Base-by-base conservation (phyloP, 441 rosid genomes). In the Aquilaria agallochum region DNA sequence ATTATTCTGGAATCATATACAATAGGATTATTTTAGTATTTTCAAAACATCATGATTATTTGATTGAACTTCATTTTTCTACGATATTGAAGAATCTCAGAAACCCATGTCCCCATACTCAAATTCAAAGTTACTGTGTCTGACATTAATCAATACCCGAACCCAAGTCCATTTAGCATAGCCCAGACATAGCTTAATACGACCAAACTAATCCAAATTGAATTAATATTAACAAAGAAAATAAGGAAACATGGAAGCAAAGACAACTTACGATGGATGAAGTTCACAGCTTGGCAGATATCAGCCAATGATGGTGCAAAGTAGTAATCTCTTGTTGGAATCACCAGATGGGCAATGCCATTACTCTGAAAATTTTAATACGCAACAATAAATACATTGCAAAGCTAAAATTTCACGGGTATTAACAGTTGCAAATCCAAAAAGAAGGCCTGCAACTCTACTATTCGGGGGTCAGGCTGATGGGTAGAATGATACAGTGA, bases 281-380 rank as follows among this genome's bases (percentile, higher is more conserved):
- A 95, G 52, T 86, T 95, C 50, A 95, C 94, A 57, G 99, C 99
- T 73, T 66, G 89, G 73, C 81, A 80, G 65, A 92, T 88, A 46
- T 89, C 86, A 66, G 68, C 73, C 74, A 89, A 63, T 11, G 93
- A 86, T 45, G 99, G 99, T 53, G 98, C 99, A 83, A 95, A 95
- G 71, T 89, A 95, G 75, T 95, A 95, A 72, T 95, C 99, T 73
- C 97, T 82, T 27, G 99, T 95, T 61, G 99, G 96, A 66, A 95
- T 87, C 71, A 95, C 93, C 81, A 95, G 76, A 80, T 95, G 98
- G 64, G 86, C 79, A 79, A 95, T 92, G 75, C 74, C 78, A 65
- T 82, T 69, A 59, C 87, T 83, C 98, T 92, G 69, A 68, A 64
- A 64, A 73, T 60, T n/a, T 46, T 2, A 57, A 32, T 65, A 8